These are phyloP conservation scores for Terana coerulea DNA, from an alignment of 768 basidiomycete species.

Conservation along the genomic window DNA sequence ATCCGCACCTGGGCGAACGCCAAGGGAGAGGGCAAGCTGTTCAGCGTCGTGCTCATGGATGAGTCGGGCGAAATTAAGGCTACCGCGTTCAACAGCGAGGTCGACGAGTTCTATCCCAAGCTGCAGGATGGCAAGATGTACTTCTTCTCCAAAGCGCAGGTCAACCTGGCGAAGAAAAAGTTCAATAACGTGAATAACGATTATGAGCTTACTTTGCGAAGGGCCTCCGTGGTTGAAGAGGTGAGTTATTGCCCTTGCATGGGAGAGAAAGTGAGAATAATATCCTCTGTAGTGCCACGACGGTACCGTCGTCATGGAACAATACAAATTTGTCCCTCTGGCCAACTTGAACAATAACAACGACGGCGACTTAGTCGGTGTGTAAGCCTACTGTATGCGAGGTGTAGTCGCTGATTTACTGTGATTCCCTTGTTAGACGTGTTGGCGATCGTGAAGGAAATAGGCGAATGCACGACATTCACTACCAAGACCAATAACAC, in stretches of 20 bases:
- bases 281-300: constrained; percentile 66
- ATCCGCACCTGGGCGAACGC: constrained; percentile 87
- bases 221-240: constrained; percentile 81
- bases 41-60: constrained; percentile 91
- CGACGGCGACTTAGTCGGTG: constrained; percentile 86
- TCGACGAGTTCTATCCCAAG: constrained; percentile 79
- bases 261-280: constrained; percentile 6
- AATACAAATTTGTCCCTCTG: constrained; percentile 77
- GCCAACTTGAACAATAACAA: constrained; percentile 53
- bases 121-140: constrained; percentile 92
- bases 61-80: constrained; percentile 89
- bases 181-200: constrained; percentile 89
- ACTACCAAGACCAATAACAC: constrained; percentile 70
- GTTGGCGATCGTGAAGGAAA: constrained; percentile 81
- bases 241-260: constrained; percentile 34
- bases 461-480: constrained; percentile 63
- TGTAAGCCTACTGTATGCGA: constrained; percentile 18
- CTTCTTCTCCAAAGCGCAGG: constrained; percentile 83
- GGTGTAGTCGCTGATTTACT: no score
- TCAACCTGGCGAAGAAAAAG: constrained; percentile 96
- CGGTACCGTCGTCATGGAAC: constrained; percentile 69
- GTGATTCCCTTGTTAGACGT: constrained; percentile 58
- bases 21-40: constrained; percentile 91
- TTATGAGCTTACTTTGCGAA: constrained; percentile 88
- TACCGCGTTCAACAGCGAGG: constrained; percentile 86